Conservation (phyloP, 352 stramenopile genomes). For the Thalassiosira ordinaria region DNA sequence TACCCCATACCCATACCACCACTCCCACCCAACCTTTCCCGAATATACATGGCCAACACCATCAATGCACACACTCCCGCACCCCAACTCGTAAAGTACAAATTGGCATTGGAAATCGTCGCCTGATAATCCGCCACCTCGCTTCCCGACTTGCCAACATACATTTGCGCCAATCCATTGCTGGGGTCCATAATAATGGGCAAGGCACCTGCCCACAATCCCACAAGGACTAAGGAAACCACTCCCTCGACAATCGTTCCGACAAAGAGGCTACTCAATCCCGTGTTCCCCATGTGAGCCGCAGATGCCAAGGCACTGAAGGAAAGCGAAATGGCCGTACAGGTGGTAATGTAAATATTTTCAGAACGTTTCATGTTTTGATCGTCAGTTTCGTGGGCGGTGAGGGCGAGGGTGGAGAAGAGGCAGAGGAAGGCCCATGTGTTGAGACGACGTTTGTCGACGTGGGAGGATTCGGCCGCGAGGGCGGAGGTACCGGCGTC, state of each 20-base stretch:
- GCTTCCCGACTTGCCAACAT: constrained; percentile 32
- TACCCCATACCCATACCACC: constrained; percentile 41
- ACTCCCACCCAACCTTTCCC: constrained; percentile 36
- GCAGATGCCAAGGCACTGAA: constrained; percentile 21
- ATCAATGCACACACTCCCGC: constrained; percentile 28
- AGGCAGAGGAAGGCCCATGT: constrained; percentile 54
- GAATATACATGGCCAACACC: constrained; percentile 48
- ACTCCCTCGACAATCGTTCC: constrained; percentile 54
- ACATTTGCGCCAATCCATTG: constrained; percentile 58
- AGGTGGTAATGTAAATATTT: constrained; percentile 36
- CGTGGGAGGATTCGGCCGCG: too few species aligned
- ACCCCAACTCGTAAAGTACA: constrained; percentile 55
- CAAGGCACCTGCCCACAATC: constrained; percentile 45
- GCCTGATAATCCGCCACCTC: constrained; percentile 46
- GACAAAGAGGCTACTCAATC: constrained; percentile 39
- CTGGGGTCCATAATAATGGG: constrained; percentile 55
- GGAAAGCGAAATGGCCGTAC: constrained; percentile 29
- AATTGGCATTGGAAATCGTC: constrained; percentile 58
- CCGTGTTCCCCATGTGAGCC: constrained; percentile 21
- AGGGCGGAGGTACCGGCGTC: too few species aligned
- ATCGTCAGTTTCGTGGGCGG: constrained; percentile 54
- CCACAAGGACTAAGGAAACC: constrained; percentile 34
- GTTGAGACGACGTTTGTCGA: too few species aligned
- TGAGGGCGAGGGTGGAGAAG: constrained; percentile 48
- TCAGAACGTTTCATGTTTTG: neutral